phyloP scores from a whole-genome alignment of 2,329 filamentous ascomycete species.

The Aspergillus hiratsukae region DNA sequence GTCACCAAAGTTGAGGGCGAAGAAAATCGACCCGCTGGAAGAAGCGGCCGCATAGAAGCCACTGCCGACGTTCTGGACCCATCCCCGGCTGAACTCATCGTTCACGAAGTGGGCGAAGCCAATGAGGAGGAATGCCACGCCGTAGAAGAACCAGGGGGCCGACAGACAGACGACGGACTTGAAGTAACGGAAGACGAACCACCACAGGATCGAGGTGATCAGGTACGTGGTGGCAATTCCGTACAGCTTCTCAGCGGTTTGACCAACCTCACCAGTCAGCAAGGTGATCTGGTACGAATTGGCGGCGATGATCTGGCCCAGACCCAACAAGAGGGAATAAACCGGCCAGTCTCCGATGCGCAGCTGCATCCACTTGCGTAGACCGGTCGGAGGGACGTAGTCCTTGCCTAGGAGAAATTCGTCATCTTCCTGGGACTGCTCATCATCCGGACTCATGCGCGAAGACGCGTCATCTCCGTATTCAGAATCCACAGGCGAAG shows the following conservation, averaged over 20 bases:
- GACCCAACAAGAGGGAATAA: conserved; percentile 58
- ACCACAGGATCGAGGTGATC: conserved; percentile 56
- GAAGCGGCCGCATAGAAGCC: conserved; percentile 59
- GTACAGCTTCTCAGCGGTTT: conserved; percentile 56
- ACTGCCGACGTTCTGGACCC: conserved; percentile 58
- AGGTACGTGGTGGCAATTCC: conserved; percentile 57
- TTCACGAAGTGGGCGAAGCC: conserved; percentile 53
- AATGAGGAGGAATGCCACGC: conserved; percentile 57
- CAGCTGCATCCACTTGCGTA: conserved; percentile 51
- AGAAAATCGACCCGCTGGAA: conserved; percentile 59
- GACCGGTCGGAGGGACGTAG: conserved; percentile 52
- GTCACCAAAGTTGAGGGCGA: conserved; percentile 62
- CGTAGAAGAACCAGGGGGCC: conserved; percentile 59
- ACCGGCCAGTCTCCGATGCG: conserved; percentile 60
- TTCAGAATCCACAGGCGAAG: conserved; percentile 37
- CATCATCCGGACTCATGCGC: conserved; percentile 23
- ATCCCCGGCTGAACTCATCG: conserved; percentile 38
- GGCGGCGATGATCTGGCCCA: conserved; percentile 59
- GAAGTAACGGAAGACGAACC: conserved; percentile 55
- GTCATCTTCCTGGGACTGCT: conserved; percentile 40
- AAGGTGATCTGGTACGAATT: conserved; percentile 65
- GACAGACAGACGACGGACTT: conserved; percentile 54
- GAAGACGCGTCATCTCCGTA: conserved; percentile 31
- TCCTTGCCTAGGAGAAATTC: conserved; percentile 54
- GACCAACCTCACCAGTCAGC: conserved; percentile 58